Base-by-base conservation (phyloP, 495 filamentous ascomycete genomes). In the Penicillium paradoxum region DNA sequence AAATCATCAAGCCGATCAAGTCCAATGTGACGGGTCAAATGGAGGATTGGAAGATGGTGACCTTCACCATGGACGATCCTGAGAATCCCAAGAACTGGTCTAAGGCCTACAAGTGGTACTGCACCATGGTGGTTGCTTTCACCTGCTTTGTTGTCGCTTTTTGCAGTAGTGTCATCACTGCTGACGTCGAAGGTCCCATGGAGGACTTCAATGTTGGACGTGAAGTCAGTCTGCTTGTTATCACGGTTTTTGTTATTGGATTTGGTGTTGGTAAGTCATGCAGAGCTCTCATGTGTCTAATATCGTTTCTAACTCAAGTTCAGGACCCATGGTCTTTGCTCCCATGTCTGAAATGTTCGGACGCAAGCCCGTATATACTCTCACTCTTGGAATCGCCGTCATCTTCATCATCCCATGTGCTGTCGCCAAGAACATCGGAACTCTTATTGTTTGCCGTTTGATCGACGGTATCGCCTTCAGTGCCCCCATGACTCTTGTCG, bases 381-480 rank as follows among this genome's bases (percentile, higher is more conserved):
- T 64, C 9, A 75, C 73, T 1, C 56, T 91, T 0, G 55, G 83
- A 0, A 6, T 90, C 0, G 86, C 87, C 9, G 82, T 91, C 8
- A 64, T 90, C 22, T 90, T 92, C 62, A 73, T 87, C 46, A 88
- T 92, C 53, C 88, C 88, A 5, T 87, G 86, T 57, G 87, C 87
- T 3, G 80, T 91, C 0, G 70, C 88, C 9, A 75, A 82, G 58
- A 92, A 91, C 58, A 88, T 88, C 36, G 77, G 69, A 45, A 91
- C 87, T 0, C 77, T 92, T 6, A 73, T 92, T 27, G 83, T 88
- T 25, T 88, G 81, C 59, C 79, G 88, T 56, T 64, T 79, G 21
- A 85, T 92, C 49, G 87, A 89, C 51, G 88, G 88, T 37, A 91
- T 91, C 46, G 86, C 87, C 7, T 90, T 91, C 65, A 87, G 83